These are phyloP conservation scores for Conringia planisiliqua DNA, from an alignment of 345 rosid species.

Conservation along the genomic window DNA sequence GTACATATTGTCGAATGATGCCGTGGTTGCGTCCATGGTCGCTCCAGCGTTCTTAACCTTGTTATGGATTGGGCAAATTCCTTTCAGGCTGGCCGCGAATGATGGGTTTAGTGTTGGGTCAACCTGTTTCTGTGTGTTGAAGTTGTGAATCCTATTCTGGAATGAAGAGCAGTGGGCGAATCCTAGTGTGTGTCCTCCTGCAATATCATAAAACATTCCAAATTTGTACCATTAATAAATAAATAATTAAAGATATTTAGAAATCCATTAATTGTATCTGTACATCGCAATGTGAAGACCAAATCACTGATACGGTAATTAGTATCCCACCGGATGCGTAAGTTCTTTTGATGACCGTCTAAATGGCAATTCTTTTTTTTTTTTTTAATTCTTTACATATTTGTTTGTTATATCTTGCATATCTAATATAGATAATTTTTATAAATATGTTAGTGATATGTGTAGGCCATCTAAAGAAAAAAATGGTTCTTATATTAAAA, in stretches of 20 bases:
- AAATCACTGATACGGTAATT: not conserved
- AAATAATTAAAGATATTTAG: too few relatives aligned
- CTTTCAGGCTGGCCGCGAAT: conserved; percentile 51
- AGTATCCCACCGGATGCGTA: not conserved
- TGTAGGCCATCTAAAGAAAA: not conserved
- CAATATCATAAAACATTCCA: not conserved
- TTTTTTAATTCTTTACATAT: too few relatives aligned
- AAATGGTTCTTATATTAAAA: too few relatives aligned
- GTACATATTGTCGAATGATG: conserved; percentile 58
- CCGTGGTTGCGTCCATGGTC: conserved; percentile 42
- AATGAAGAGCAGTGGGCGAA: conserved; percentile 91
- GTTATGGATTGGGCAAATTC: conserved; percentile 57
- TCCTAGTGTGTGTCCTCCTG: conserved; percentile 88
- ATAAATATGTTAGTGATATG: not conserved
- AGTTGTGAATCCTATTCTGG: conserved; percentile 73
- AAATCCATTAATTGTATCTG: not conserved
- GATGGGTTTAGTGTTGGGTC: conserved; percentile 70
- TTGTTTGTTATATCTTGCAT: not conserved
- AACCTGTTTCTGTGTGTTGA: conserved; percentile 45
- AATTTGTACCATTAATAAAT: not conserved
- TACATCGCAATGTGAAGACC: not conserved
- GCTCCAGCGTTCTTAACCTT: conserved; percentile 63
- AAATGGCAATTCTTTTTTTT: too few relatives aligned
- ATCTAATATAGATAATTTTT: too few relatives aligned
- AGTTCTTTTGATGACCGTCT: not conserved